Evolutionary conservation across 2,329 filamentous ascomycete genomes (phyloP), one percentile per base, ranked within the genome.

Genomic region (Aspergillus niger): DNA sequence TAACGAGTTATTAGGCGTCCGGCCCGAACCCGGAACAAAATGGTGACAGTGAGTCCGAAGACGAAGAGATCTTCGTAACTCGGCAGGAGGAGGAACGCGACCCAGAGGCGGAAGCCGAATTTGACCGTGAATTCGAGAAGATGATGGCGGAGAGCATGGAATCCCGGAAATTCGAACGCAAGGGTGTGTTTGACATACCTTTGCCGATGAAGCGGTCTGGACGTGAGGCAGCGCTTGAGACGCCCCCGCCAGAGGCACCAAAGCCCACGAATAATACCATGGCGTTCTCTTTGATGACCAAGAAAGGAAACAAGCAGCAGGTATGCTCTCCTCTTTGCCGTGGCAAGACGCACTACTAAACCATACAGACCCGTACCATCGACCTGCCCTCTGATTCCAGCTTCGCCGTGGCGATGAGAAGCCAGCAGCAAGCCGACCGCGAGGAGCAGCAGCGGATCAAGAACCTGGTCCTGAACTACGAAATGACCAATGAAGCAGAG

Each of bases 401-500:
- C 53, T 97, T 99, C 78, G 95, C 95, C 5, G 86, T 98, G 66
- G 95, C 95, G 47, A 95, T 99, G 92, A 95, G 92, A 74, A 92
- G 86, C 62, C 93, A 98, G 79, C 93, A 97, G 74, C 91, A 96
- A 77, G 94, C 92, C 2, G 94, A 98, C 74, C 89, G 90, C 56
- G 95, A 97, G 73, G 96, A 99, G 76, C 94, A 99, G 76, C 92
- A 97, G 76, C 91, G 95, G 64, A 99, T 99, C 86, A 99, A 99
- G 81, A 97, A 92, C 71, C 83, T 99, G 49, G 95, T 99, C 57
- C 82, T 99, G 68, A 98, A 97, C 77, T 96, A 97, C 73, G 95
- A 99, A 78, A 86, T 97, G 73, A 88, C 91, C 55, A 92, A 96
- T 64, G 85, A 88, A 71, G 89, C 82, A 68, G 91, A 96, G 72